Percentiles rank a stretch among this genome's conserved stretches.
Conservation (phyloP, 2,329 filamentous ascomycete genomes). For the Parasarocladium wereldwijsianum region DNA sequence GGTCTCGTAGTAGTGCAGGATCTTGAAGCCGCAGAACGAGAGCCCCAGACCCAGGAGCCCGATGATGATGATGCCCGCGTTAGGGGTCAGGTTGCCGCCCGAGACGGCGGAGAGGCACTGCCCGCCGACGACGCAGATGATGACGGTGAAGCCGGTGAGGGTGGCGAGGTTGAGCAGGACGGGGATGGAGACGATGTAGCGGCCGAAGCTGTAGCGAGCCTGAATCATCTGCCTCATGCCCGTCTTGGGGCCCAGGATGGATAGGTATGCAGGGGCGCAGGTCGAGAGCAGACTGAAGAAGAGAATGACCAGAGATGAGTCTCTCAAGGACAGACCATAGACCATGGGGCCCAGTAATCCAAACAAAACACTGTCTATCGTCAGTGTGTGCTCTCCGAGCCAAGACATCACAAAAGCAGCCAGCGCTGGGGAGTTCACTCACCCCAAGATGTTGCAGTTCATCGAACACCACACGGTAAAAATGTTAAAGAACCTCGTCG, state of each 20-base stretch:
- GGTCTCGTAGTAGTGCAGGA: conserved; percentile 42
- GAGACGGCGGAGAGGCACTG: conserved; percentile 41
- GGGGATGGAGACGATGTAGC: conserved; percentile 43
- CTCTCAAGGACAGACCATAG: conserved; percentile 39
- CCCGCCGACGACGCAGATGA: conserved; percentile 46
- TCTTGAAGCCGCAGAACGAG: conserved; percentile 45
- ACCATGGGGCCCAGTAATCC: conserved; percentile 44
- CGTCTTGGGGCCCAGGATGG: conserved; percentile 43
- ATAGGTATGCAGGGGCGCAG: conserved; percentile 38
- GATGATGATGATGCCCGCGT: conserved; percentile 47
- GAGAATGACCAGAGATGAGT: conserved; percentile 42
- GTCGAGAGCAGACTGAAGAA: conserved; percentile 47
- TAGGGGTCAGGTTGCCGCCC: conserved; percentile 29
- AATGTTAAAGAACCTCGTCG: conserved; percentile 25
- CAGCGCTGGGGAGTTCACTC: conserved; percentile 8
- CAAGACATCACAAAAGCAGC: conserved; percentile 1
- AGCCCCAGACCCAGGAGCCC: conserved; percentile 40
- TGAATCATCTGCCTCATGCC: conserved; percentile 53
- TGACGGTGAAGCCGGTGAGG: conserved; percentile 46
- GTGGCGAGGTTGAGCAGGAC: conserved; percentile 49
- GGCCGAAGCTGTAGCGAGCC: conserved; percentile 47
- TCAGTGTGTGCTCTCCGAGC: conserved; percentile 7
- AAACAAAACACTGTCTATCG: conserved; percentile 36
- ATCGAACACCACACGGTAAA: conserved; percentile 35
- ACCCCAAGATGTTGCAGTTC: conserved; percentile 32